phyloP scores from a whole-genome alignment of 169 alveolate species.

The Plasmodium berghei region DNA sequence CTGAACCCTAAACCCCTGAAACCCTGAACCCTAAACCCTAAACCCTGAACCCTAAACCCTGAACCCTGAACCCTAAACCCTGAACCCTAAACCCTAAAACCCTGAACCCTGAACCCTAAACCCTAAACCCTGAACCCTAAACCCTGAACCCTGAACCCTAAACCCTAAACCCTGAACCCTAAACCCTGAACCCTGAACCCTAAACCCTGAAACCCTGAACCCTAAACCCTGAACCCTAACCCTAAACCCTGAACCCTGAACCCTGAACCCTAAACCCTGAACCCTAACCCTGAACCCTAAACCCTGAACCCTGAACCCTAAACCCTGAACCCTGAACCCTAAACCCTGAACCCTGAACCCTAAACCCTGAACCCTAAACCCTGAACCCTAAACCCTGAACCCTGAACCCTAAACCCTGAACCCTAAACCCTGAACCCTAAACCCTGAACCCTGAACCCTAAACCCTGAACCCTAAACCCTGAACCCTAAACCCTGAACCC shows the following conservation, averaged over 20 bases:
- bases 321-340: conserved; percentile 26
- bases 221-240: background rate
- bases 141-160: conserved; percentile 5
- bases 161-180: conserved; percentile 33
- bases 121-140: conserved; percentile 6
- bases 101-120: conserved; percentile 24
- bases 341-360: conserved; percentile 24
- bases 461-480: too few relatives aligned
- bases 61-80: conserved; percentile 30
- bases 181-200: conserved; percentile 37
- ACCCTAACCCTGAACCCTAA: conserved; percentile 40
- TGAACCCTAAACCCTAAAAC: too few relatives aligned
- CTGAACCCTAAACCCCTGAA: conserved; percentile 12
- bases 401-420: too few relatives aligned
- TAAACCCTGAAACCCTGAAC: conserved; percentile 17
- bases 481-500: too few relatives aligned
- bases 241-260: conserved; percentile 47
- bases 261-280: conserved; percentile 50
- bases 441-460: too few relatives aligned
- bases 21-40: conserved; percentile 31
- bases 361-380: conserved; percentile 19
- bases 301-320: conserved; percentile 31
- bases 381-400: conserved; percentile 46
- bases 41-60: conserved; percentile 26
- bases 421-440: too few relatives aligned